Evolutionary conservation across 2,329 filamentous ascomycete species (phyloP), one percentile per base, ranked within the genome.

Genomic region (Calonectria hawksworthii): DNA sequence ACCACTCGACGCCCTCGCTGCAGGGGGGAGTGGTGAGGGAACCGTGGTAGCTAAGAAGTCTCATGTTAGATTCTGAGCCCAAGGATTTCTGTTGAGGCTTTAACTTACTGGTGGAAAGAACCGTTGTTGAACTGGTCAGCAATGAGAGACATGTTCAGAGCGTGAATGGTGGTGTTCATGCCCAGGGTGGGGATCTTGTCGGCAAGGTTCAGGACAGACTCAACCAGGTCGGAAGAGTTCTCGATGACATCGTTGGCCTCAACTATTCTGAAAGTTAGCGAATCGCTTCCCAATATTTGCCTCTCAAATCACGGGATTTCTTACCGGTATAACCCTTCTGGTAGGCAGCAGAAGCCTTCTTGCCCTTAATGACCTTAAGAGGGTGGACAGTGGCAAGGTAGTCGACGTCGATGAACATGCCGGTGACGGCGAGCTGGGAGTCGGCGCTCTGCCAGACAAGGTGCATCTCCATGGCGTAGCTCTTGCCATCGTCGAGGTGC

Each of bases 21-120:
- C 92, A 93, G 5, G 92, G 92, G 26, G 92, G 92, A 0, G 91
- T 93, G 50, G 92, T 93, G 54, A 93, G 85, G 23, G 90, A 92
- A n/a, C 92, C 92, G 18, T 83, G 82, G 85, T 93, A 93, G 34
- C 80, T 82, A 41, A 7, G 3, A 0, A 9, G 11, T 3, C 6
- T 32, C 16, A 6, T 59, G 74, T 78, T 52, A 80, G 74, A 68
- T 44, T 44, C 41, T 10, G 3, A 8, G 18, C 41, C 47, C 3
- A 21, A 64, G 13, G 4, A 14, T 52, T 44, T 13, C 5, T 10
- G 41, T n/a, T 6, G 18, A 7, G 18, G 18, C 5, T 18, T 11
- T 23, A n/a, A 78, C 82, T 79, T 66, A 82, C 82, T 75, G 79
- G 30, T 74, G 75, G 64, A 83, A 79, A 2, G 80, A 80, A 30